These are phyloP conservation scores for Boletus pseudopeckii DNA, from an alignment of 768 basidiomycete species.

Conservation along the genomic window DNA sequence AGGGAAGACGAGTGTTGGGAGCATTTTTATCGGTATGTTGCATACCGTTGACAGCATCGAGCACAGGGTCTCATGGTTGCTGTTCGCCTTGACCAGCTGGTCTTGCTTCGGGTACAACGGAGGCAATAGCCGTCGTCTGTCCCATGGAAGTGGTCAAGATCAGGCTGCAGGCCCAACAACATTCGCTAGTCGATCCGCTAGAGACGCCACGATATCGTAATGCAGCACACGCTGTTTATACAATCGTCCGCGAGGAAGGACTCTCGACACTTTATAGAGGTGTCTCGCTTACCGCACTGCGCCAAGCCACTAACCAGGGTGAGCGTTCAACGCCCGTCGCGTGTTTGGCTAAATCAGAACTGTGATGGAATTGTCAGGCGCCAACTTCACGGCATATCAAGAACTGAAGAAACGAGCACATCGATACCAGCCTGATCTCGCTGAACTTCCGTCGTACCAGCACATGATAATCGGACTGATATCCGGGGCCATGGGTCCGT, in stretches of 20 bases:
- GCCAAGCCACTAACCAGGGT: constrained; percentile 99
- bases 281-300: constrained; percentile 85
- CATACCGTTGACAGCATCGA: background rate
- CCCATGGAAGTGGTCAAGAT: constrained; percentile 99
- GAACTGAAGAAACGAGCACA: constrained; percentile 88
- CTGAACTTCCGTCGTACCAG: constrained; percentile 88
- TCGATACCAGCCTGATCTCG: constrained; percentile 69
- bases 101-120: constrained; percentile 91
- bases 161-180: constrained; percentile 93
- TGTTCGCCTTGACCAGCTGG: constrained; percentile 60
- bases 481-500: constrained; percentile 97
- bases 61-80: background rate
- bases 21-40: constrained; percentile 79
- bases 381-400: constrained; percentile 98
- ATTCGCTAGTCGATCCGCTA: constrained; percentile 93
- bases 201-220: constrained; percentile 94
- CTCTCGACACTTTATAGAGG: constrained; percentile 83
- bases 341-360: background rate
- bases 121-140: constrained; percentile 91
- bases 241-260: constrained; percentile 92
- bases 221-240: constrained; percentile 94
- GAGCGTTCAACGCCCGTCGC: background rate
- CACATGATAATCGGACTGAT: constrained; percentile 94
- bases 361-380: constrained; percentile 48
- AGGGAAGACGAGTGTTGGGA: constrained; percentile 74